Percentiles rank a stretch among this genome's conserved stretches.
These are phyloP conservation scores for Naegleria fowleri DNA, from an alignment of 208 protist genomes.

Conservation along the genomic window DNA sequence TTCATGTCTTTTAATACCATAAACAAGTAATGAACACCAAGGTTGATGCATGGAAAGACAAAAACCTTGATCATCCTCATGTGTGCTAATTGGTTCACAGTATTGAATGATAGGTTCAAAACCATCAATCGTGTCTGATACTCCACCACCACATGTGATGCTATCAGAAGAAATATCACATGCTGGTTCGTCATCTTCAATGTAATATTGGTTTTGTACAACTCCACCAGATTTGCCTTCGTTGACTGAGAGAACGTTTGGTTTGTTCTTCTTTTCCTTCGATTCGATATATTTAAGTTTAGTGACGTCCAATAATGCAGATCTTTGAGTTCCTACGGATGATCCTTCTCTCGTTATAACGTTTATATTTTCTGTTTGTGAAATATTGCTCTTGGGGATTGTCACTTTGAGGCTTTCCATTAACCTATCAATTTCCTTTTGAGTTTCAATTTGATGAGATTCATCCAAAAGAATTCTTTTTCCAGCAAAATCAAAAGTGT, in stretches of 20 bases:
- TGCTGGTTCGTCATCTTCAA: conserved; percentile 34
- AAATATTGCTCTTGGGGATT: background rate
- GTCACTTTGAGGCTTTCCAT: background rate
- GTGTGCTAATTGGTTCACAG: conserved; percentile 33
- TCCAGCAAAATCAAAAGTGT: conserved; percentile 25
- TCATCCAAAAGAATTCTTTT: conserved; percentile 3
- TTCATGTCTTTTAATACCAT: conserved; percentile 80
- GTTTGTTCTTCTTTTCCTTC: background rate
- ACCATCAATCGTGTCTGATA: conserved; percentile 31
- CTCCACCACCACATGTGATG: conserved; percentile 40
- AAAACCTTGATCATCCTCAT: conserved; percentile 60
- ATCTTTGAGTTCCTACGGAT: background rate
- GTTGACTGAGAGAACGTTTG: no score
- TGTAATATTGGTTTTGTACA: background rate
- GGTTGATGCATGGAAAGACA: conserved; percentile 86
- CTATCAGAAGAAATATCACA: background rate
- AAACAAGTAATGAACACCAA: conserved; percentile 76
- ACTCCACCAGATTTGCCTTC: background rate
- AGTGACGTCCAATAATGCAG: background rate
- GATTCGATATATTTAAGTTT: background rate
- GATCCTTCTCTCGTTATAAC: background rate
- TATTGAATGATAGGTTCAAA: conserved; percentile 19
- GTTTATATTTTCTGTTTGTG: background rate
- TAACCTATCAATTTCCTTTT: background rate
- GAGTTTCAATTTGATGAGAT: background rate